These are phyloP conservation scores for Polytolypa hystricis DNA, from an alignment of 2,329 filamentous ascomycete genomes.

Conservation along the genomic window DNA sequence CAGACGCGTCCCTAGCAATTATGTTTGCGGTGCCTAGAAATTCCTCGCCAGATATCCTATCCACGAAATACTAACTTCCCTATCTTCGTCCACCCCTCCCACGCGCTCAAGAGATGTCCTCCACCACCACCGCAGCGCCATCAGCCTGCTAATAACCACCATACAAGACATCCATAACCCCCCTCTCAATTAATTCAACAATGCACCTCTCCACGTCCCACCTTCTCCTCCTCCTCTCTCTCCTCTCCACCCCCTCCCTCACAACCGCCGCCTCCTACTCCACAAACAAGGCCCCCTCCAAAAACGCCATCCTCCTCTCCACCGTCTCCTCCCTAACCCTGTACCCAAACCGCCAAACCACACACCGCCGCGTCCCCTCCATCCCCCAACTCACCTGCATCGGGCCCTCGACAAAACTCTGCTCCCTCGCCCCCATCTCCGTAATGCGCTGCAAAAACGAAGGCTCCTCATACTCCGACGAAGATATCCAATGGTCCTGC, in stretches of 20 bases:
- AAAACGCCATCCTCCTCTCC: conserved; percentile 47
- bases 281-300: conserved; percentile 22
- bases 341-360: conserved; percentile 55
- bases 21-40: no score
- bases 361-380: conserved; percentile 61
- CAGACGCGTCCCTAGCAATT: no score
- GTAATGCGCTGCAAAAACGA: conserved; percentile 83
- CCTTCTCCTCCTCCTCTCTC: conserved; percentile 11
- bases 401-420: conserved; percentile 50
- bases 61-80: no score
- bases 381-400: conserved; percentile 72
- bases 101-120: no score
- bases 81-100: no score
- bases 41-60: no score
- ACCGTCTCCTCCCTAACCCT: conserved; percentile 71
- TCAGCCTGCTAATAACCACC: no score
- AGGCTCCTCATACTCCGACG: conserved; percentile 63
- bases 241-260: conserved; percentile 11
- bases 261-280: conserved; percentile 13
- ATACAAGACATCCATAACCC: not conserved
- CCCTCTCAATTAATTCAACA: no score
- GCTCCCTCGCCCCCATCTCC: conserved; percentile 62
- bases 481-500: conserved; percentile 90
- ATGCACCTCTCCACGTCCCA: no score
- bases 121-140: no score